Conservation (phyloP, 2,329 filamentous ascomycete species). For the Drechslerella dactyloides region DNA sequence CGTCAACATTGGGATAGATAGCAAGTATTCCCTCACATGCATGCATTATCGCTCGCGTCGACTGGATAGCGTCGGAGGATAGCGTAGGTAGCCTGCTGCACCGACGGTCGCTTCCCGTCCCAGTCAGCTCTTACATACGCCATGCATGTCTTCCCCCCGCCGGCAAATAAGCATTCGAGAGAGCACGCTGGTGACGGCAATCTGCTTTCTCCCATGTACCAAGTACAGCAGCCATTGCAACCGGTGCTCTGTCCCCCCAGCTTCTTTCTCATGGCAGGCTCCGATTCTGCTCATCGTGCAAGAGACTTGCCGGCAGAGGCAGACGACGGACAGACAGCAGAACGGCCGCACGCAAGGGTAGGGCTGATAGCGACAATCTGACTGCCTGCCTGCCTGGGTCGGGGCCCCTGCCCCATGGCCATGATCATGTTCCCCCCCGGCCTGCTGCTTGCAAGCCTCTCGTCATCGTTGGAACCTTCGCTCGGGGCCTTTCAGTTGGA, state of each 20-base stretch:
- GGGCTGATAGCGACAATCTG: constrained; percentile 50
- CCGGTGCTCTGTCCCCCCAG: constrained; percentile 48
- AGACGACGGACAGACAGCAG: constrained; percentile 1
- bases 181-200: too few relatives aligned
- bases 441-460: constrained; percentile 23
- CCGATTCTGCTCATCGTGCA: too few relatives aligned
- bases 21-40: too few relatives aligned
- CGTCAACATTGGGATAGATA: too few relatives aligned
- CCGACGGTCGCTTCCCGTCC: constrained; percentile 3
- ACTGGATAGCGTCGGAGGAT: neutral
- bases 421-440: neutral
- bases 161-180: neutral
- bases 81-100: neutral
- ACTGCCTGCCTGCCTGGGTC: constrained; percentile 31
- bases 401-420: neutral
- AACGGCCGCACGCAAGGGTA: constrained; percentile 21
- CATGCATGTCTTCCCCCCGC: constrained; percentile 26
- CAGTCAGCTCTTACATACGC: neutral
- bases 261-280: constrained; percentile 4
- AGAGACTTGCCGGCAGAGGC: constrained; percentile 18
- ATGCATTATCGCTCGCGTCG: too few relatives aligned
- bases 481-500: constrained; percentile 24
- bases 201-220: too few relatives aligned
- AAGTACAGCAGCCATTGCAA: neutral
- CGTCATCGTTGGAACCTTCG: constrained; percentile 25